Percentiles rank a stretch among this genome's conserved stretches.
Conservation (phyloP, 129 eudicot genomes). For the Heracleum sosnowskyi region DNA sequence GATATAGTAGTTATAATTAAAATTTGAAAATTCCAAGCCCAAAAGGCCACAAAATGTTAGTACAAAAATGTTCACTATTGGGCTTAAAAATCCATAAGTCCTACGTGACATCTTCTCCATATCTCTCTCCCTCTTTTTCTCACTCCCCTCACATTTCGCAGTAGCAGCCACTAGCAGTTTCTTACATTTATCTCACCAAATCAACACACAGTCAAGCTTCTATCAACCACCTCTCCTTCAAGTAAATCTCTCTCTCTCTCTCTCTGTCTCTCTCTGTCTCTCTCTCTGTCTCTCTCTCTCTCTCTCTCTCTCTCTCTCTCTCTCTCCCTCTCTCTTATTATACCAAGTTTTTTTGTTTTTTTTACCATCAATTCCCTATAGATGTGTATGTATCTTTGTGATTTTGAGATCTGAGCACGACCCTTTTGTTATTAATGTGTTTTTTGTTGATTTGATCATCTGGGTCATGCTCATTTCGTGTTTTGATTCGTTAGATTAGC, state of each 20-base stretch:
- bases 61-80: background rate
- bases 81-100: background rate
- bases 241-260: background rate
- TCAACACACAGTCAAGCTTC: background rate
- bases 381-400: background rate
- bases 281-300: background rate
- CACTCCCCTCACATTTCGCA: background rate
- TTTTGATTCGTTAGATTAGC: background rate
- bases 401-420: background rate
- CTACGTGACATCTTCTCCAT: background rate
- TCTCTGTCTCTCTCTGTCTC: background rate
- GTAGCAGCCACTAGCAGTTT: conserved; percentile 4
- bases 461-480: background rate
- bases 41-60: background rate
- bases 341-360: background rate
- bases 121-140: background rate
- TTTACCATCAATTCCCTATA: background rate
- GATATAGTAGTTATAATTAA: too few species aligned
- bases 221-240: background rate
- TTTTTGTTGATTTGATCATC: background rate
- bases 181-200: background rate
- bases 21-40: too few species aligned
- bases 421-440: background rate
- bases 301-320: background rate
- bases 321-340: background rate